Conservation (phyloP, 768 basidiomycete species). For the Boletus coccyginus region DNA sequence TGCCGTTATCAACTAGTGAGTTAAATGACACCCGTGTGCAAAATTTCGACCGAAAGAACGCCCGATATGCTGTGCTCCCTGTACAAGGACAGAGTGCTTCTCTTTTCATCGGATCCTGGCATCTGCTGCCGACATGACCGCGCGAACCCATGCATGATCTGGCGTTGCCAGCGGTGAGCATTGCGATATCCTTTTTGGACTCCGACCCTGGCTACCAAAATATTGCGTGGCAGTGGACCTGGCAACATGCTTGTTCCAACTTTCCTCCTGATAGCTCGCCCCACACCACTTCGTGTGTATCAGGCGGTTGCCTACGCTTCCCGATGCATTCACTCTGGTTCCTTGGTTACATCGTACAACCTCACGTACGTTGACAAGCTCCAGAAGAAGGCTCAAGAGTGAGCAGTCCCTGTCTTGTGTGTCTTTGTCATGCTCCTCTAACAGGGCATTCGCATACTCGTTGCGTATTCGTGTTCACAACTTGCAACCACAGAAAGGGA, state of each 20-base stretch:
- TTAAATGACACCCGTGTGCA: too few relatives aligned
- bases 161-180: too few relatives aligned
- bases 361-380: conserved; percentile 71
- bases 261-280: conserved; percentile 1
- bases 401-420: conserved; percentile 29
- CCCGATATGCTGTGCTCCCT: too few relatives aligned
- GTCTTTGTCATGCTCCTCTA: conserved; percentile 12
- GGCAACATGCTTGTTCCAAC: not conserved
- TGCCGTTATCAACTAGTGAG: too few relatives aligned
- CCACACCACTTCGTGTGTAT: not conserved
- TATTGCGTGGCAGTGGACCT: not conserved
- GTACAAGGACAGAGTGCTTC: too few relatives aligned
- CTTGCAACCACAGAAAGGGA: conserved; percentile 38
- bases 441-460: conserved; percentile 13
- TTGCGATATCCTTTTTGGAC: too few relatives aligned
- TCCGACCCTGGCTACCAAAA: not conserved
- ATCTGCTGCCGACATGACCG: too few relatives aligned
- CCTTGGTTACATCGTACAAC: conserved; percentile 26
- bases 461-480: conserved; percentile 3
- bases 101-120: too few relatives aligned
- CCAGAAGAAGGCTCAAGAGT: conserved; percentile 61
- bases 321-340: conserved; percentile 16
- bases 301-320: not conserved
- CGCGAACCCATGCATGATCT: too few relatives aligned
- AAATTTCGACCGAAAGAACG: not conserved